Conservation (phyloP, 768 basidiomycete genomes). For the Boletus fagicola region DNA sequence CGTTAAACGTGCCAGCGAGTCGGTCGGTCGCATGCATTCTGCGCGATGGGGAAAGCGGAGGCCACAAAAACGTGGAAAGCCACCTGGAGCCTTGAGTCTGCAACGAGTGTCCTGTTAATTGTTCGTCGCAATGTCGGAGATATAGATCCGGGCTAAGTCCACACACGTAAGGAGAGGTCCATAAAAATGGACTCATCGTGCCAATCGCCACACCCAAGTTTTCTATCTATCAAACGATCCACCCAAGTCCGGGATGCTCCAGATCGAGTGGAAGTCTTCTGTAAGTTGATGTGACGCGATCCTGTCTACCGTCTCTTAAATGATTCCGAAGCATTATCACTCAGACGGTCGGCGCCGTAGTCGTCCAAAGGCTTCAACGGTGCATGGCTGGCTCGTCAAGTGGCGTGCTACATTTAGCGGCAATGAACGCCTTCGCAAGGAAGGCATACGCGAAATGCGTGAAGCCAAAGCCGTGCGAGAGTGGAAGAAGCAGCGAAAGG, state of each 20-base stretch:
- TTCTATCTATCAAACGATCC: slow-evolving; percentile 9
- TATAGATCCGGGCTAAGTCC: background rate
- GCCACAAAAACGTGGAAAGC: slow-evolving; percentile 11
- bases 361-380: slow-evolving; percentile 50
- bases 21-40: slow-evolving; percentile 3
- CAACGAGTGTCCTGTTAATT: slow-evolving; percentile 1
- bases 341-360: slow-evolving; percentile 43
- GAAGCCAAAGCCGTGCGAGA: slow-evolving; percentile 43
- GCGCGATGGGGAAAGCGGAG: background rate
- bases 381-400: slow-evolving; percentile 81
- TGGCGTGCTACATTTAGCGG: slow-evolving; percentile 69
- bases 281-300: slow-evolving; percentile 20
- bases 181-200: slow-evolving; percentile 24
- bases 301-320: background rate
- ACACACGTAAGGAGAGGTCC: slow-evolving; percentile 4
- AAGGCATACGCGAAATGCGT: slow-evolving; percentile 72
- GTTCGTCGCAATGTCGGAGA: slow-evolving; percentile 14
- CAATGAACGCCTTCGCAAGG: slow-evolving; percentile 57
- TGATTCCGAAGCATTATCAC: slow-evolving; percentile 27
- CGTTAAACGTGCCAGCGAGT: slow-evolving; percentile 7
- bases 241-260: slow-evolving; percentile 19
- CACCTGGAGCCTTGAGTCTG: background rate
- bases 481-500: slow-evolving; percentile 27
- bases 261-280: slow-evolving; percentile 36
- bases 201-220: slow-evolving; percentile 11